These are phyloP conservation scores for Lolium perenne DNA, from an alignment of 176 grass and related monocot genomes.

Conservation along the genomic window DNA sequence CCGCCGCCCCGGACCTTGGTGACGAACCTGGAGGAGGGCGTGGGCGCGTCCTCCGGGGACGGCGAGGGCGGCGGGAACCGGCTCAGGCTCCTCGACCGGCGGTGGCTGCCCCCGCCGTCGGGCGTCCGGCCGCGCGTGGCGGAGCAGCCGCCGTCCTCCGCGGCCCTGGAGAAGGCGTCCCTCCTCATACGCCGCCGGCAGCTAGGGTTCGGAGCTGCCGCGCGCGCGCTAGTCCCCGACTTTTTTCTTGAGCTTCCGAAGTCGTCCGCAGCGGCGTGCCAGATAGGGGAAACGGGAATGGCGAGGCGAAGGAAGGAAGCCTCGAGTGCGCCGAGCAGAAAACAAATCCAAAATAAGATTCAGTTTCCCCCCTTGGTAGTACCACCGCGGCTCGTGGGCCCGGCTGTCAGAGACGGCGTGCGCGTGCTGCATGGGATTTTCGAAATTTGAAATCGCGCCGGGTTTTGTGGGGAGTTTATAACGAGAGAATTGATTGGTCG, in stretches of 20 bases:
- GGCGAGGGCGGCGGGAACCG: slow-evolving; percentile 72
- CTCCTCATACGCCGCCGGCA: slow-evolving; percentile 40
- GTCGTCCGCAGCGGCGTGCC: too few species aligned
- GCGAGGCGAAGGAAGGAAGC: slow-evolving; percentile 7
- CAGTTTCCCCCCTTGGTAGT: not conserved
- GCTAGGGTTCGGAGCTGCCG: slow-evolving; percentile 45
- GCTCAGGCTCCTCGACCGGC: slow-evolving; percentile 82
- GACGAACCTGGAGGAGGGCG: slow-evolving; percentile 76
- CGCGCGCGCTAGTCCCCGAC: not conserved
- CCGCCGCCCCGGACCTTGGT: slow-evolving; percentile 57
- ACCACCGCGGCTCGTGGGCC: not conserved
- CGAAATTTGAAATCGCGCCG: slow-evolving; percentile 40
- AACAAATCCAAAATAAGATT: not conserved
- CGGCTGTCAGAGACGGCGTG: too few species aligned
- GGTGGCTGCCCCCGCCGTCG: slow-evolving; percentile 6
- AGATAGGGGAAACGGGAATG: slow-evolving; percentile 31
- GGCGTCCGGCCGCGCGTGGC: slow-evolving; percentile 42
- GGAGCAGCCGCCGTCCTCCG: slow-evolving; percentile 34
- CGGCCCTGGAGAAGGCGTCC: slow-evolving; percentile 27
- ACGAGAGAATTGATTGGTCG: not conserved
- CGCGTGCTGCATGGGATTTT: too few species aligned
- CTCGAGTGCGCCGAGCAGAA: not conserved
- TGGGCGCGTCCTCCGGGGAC: slow-evolving; percentile 55
- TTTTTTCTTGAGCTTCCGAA: not conserved
- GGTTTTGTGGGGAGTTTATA: slow-evolving; percentile 40